Evolutionary conservation across 768 basidiomycete genomes (phyloP).

Genomic region (Amanita rimosa): DNA sequence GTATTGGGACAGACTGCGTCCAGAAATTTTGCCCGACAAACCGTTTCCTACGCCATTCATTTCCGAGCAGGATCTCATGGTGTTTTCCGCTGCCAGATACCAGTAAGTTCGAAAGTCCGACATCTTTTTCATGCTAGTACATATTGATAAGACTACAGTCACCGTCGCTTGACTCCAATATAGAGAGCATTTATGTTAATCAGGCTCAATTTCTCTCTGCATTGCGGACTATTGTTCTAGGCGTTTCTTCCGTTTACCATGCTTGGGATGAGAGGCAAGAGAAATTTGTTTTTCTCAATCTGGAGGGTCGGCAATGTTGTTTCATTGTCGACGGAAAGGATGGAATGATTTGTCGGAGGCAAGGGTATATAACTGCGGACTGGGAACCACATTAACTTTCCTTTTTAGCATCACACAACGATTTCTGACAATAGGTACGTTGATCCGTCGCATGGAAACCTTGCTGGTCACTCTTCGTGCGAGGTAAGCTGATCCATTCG

Average conservation of each 20-base stretch:
- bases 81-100: constrained; percentile 47
- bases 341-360: constrained; percentile 49
- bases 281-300: constrained; percentile 39
- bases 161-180: constrained; percentile 24
- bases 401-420: constrained; percentile 40
- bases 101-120: constrained; percentile 30
- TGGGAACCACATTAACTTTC: neutral
- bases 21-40: constrained; percentile 16
- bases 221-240: constrained; percentile 47
- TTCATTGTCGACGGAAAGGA: constrained; percentile 49
- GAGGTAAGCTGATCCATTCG: constrained; percentile 26
- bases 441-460: constrained; percentile 55
- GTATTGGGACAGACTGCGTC: constrained; percentile 54
- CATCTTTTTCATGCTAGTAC: neutral
- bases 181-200: constrained; percentile 31
- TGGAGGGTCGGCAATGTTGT: constrained; percentile 20
- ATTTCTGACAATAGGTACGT: constrained; percentile 59
- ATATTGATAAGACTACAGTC: constrained; percentile 34
- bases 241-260: constrained; percentile 57
- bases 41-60: constrained; percentile 43
- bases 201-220: constrained; percentile 38
- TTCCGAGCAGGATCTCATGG: constrained; percentile 48
- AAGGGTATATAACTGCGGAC: neutral
- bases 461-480: constrained; percentile 33
- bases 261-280: constrained; percentile 48